A percentile compares a stretch with the other conserved stretches of the same genome.
Evolutionary conservation across 257 asterid genomes (phyloP).

Genomic region (Rehmannia glutinosa): DNA sequence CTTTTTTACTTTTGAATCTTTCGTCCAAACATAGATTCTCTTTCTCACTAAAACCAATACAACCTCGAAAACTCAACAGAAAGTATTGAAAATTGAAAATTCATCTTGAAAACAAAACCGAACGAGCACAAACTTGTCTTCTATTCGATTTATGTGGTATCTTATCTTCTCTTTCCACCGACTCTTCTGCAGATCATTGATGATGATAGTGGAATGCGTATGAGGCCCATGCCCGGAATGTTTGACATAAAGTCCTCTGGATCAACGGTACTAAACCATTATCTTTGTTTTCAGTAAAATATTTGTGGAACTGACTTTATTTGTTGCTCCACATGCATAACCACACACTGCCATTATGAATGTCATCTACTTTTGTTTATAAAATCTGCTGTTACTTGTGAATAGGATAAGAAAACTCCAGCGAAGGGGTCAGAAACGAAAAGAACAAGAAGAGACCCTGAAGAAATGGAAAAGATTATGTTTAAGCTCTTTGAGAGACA

Average conservation of each 20-base stretch:
- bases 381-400: conserved; percentile 5
- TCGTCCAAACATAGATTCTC: too few species aligned
- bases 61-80: too few species aligned
- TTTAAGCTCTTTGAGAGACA: conserved; percentile 92
- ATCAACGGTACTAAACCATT: conserved; percentile 32
- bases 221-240: conserved; percentile 82
- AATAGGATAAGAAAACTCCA: conserved; percentile 67
- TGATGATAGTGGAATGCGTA: conserved; percentile 61
- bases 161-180: neutral
- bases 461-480: conserved; percentile 90
- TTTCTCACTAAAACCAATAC: too few species aligned
- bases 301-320: neutral
- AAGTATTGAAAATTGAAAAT: too few species aligned
- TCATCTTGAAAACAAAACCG: too few species aligned
- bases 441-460: conserved; percentile 79
- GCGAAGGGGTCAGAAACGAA: conserved; percentile 64
- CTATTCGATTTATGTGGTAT: too few species aligned
- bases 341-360: neutral
- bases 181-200: conserved; percentile 50
- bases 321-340: neutral
- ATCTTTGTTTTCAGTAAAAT: neutral
- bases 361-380: neutral
- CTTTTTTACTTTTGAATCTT: too few species aligned
- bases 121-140: too few species aligned
- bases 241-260: conserved; percentile 46